Base-by-base conservation (phyloP, 352 stramenopile species). In the Blastocystis sp. region DNA sequence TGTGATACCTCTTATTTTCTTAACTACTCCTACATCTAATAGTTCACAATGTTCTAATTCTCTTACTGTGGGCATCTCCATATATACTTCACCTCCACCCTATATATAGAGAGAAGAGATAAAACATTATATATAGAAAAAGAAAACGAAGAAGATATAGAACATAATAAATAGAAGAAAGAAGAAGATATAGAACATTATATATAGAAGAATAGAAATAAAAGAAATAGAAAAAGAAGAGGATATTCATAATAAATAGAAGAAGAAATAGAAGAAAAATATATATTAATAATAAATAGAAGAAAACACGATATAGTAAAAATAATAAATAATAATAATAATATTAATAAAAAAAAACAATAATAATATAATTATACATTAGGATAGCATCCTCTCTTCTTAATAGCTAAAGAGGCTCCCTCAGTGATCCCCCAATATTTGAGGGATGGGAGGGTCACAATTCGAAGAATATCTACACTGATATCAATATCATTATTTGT, bases 1-100 rank as follows among this genome's bases (percentile, higher is more conserved):
- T 1, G 84, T 87, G 16, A 92, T 84, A 24, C 78, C 86, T 44
- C 91, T 79, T 62, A 99, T 81, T 64, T 88, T 81, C 73, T 96
- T 98, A 27, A 98, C 89, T 58, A 95, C 93, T 19, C 91, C 91
- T 46, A 88, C 77, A 41, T 96, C 86, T 1, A 84, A 74, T 39
- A 95, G 76, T 58, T 95, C 79, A 24, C 96, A 79, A n/a, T 86
- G 80, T 39, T 76, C 72, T 16, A 96, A 72, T 70, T 93, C 73
- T 27, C 86, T 79, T 39, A 94, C 81, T 37, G 92, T 83, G 10
- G 91, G 90, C 72, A 82, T 95, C 16, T 71, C 75, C 56, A 98
- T 93, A 43, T 88, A 65, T 32, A 96, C 83, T 40, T 70, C 49
- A 5, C 80, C 78, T n/a, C 73, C 68, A 18, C 76, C 77, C 2